phyloP scores from a whole-genome alignment of 139 green algal species.

The Astrephomene gubernaculifera region DNA sequence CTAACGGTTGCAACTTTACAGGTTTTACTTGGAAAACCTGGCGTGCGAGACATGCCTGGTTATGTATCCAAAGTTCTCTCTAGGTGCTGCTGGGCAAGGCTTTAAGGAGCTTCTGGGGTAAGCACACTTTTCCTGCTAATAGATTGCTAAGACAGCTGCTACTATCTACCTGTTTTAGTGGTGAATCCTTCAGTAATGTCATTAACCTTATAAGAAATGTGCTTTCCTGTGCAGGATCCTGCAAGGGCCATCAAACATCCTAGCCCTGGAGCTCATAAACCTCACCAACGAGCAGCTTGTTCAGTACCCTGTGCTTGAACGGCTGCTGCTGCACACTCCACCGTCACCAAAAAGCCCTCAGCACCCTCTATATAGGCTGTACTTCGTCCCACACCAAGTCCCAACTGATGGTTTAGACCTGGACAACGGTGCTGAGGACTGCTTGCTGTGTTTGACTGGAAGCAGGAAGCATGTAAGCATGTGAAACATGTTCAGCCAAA shows the following conservation, averaged over 20 bases:
- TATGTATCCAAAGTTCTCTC: not conserved
- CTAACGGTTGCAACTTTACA: not conserved
- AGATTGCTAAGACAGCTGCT: not conserved
- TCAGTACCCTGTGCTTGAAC: not conserved
- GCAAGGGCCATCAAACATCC: not conserved
- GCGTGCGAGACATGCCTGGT: not conserved
- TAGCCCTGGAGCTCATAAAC: not conserved
- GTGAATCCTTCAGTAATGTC: no score
- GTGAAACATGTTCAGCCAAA: not conserved
- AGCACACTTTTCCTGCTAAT: not conserved
- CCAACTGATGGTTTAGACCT: not conserved
- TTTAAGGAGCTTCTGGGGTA: conserved; percentile 1
- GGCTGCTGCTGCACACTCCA: conserved; percentile 1
- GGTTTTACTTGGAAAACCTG: not conserved
- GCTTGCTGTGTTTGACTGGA: conserved; percentile 6
- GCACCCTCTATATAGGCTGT: not conserved
- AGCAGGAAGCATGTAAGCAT: conserved; percentile 8
- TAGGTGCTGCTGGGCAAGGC: not conserved
- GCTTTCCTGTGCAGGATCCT: not conserved
- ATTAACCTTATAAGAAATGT: not conserved
- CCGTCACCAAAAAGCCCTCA: not conserved
- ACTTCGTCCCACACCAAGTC: conserved; percentile 4
- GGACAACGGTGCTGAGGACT: not conserved
- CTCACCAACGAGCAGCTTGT: not conserved
- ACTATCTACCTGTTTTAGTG: not conserved